Evolutionary conservation across 805 yeast species (phyloP).

Genomic region (Suhomyces faveliae): DNA sequence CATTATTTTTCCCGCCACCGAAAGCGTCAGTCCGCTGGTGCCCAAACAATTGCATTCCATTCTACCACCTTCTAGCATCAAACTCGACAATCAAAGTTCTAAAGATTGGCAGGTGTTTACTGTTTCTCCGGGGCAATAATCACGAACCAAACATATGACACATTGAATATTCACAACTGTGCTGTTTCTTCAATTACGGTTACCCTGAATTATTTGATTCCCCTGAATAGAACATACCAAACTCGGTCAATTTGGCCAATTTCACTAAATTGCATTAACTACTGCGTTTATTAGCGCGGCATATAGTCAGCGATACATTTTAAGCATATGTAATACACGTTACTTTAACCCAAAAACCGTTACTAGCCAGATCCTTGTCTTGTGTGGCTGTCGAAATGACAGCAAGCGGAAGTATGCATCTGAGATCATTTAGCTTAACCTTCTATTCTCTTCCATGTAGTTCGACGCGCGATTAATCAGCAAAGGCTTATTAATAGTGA

Average conservation of each 20-base stretch:
- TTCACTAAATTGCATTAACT: background rate
- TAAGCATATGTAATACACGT: background rate
- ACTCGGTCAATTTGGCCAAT: no score
- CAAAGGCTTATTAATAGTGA: no score
- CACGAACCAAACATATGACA: no score
- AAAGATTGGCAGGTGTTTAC: conserved; percentile 10
- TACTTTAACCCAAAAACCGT: no score
- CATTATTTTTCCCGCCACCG: conserved; percentile 5
- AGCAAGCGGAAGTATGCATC: background rate
- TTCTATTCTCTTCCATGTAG: no score
- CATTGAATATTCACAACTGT: background rate
- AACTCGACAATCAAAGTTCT: conserved; percentile 6
- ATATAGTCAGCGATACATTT: no score
- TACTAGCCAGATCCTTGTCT: no score
- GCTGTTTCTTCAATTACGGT: background rate
- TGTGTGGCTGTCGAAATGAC: no score
- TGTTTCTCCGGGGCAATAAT: background rate
- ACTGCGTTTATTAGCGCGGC: background rate
- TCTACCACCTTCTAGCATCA: background rate
- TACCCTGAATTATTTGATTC: background rate
- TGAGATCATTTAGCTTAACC: no score
- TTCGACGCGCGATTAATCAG: no score
- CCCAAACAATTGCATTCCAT: background rate
- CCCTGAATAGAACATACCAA: background rate
- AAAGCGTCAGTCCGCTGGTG: background rate